Evolutionary conservation across 106 monocot genomes (phyloP).

Genomic region (Apostasia shenzhenica): DNA sequence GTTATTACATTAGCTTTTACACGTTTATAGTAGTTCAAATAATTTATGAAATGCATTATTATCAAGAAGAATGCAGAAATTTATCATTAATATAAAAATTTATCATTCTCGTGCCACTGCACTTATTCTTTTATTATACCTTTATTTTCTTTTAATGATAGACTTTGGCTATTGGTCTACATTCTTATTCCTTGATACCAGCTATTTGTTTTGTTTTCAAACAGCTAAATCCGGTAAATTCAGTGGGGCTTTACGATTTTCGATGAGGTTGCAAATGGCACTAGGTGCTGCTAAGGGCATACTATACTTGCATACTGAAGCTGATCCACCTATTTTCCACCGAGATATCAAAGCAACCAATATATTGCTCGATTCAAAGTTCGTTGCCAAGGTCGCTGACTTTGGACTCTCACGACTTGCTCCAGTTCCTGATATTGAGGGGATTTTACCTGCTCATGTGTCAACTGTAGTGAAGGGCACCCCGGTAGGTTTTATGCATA

Average conservation of each 20-base stretch:
- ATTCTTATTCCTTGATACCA: not conserved
- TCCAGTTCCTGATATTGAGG: conserved; percentile 60
- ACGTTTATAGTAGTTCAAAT: too few species aligned
- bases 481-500: conserved; percentile 44
- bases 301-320: conserved; percentile 40
- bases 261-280: conserved; percentile 9
- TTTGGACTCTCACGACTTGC: conserved; percentile 97
- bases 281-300: conserved; percentile 6
- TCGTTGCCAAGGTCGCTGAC: conserved; percentile 91
- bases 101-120: not conserved
- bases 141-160: not conserved
- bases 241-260: conserved; percentile 4
- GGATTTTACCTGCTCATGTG: conserved; percentile 61
- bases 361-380: conserved; percentile 82
- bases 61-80: not conserved
- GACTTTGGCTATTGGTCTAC: not conserved
- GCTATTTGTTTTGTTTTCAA: conserved; percentile 7
- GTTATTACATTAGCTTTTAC: too few species aligned
- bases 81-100: not conserved
- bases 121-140: not conserved
- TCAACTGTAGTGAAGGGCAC: conserved; percentile 97
- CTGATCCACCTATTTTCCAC: conserved; percentile 90
- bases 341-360: conserved; percentile 95
- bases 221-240: conserved; percentile 28
- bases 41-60: too few species aligned